Base-by-base conservation (phyloP, 192 early-diverging fungal species). In the Podila epigama region DNA sequence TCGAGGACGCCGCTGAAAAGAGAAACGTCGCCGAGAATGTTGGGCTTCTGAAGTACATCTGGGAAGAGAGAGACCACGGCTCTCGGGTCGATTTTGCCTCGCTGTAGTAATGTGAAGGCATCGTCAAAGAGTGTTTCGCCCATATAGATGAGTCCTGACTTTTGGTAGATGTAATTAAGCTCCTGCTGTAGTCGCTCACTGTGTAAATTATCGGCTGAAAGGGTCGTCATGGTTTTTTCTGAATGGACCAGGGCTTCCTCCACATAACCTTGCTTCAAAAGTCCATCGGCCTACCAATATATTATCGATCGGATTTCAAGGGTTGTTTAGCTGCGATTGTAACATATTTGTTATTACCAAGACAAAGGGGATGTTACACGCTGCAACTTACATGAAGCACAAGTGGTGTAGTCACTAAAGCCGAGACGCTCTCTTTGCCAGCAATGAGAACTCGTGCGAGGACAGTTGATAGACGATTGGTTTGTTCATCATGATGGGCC, bases 71-170 rank as follows among this genome's bases (percentile, higher is more conserved):
- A 66, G 29, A 93, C 82, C 0, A 91, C 59, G 4, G 84, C 54
- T 1, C 72, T 51, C 11, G 91, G 92, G 75, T 92, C 88, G 7
- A 90, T 68, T n/a, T 82, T 68, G 15, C 90, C 91, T 68, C 87
- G 87, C 28, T 86, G 59, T 29, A 95, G 83, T 8, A 88, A 68
- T 7, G 58, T 44, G 55, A 92, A 81, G 0, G 91, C 91, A 37
- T 90, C 84, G 27, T 93, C 87, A 67, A 94, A 94, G 0, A 87
- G 50, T 2, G 90, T 89, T 32, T 85, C 85, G 16, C 80, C 79
- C 20, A 94, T 79, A 41, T 85, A 84, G 6, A 91, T 66, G 10
- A 91, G 55, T 31, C 88, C 93, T 2, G 89, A 87, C 41, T 88
- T 88, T 60, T 89, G 86, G 68, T 88, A 88, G 11, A 91, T 83